A percentile compares a stretch with the other conserved stretches of the same genome.
These are phyloP conservation scores for Candida coleopterorum DNA, from an alignment of 805 yeast genomes.

Conservation along the genomic window DNA sequence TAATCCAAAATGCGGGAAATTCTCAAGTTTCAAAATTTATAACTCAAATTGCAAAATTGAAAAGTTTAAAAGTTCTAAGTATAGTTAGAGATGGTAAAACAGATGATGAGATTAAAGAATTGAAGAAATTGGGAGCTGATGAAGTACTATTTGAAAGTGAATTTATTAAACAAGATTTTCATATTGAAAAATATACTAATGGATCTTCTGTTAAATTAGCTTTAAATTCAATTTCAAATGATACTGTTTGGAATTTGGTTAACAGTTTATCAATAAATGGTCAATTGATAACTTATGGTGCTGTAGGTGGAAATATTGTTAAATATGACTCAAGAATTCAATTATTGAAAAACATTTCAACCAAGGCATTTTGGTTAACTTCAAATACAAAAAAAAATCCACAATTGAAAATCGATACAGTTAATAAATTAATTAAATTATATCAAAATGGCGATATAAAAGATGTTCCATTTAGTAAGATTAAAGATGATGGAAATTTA, in stretches of 20 bases:
- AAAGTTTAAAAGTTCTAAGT: conserved; percentile 23
- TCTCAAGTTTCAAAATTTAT: conserved; percentile 29
- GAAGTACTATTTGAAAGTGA: conserved; percentile 26
- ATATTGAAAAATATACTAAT: conserved; percentile 9
- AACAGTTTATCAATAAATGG: conserved; percentile 23
- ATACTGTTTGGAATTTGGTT: conserved; percentile 17
- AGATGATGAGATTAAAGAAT: conserved; percentile 15
- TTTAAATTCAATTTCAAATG: conserved; percentile 29
- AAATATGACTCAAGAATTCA: conserved; percentile 20
- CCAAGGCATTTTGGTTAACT: conserved; percentile 30
- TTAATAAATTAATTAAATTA: conserved; percentile 50
- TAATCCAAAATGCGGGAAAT: conserved; percentile 30
- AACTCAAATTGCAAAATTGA: conserved; percentile 22
- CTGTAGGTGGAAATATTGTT: conserved; percentile 13
- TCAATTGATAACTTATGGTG: conserved; percentile 26
- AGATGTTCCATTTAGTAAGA: conserved; percentile 41
- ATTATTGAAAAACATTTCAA: conserved; percentile 26
- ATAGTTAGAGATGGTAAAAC: conserved; percentile 27
- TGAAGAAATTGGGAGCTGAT: conserved; percentile 27
- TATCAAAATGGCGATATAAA: conserved; percentile 54
- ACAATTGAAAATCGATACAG: conserved; percentile 50
- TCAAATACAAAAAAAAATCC: conserved; percentile 41
- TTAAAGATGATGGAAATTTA: conserved; percentile 32
- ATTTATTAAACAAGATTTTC: conserved; percentile 16
- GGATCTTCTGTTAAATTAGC: conserved; percentile 25